These are phyloP conservation scores for Symbiodinium pilosum DNA, from an alignment of 73 alveolate species.

Conservation along the genomic window DNA sequence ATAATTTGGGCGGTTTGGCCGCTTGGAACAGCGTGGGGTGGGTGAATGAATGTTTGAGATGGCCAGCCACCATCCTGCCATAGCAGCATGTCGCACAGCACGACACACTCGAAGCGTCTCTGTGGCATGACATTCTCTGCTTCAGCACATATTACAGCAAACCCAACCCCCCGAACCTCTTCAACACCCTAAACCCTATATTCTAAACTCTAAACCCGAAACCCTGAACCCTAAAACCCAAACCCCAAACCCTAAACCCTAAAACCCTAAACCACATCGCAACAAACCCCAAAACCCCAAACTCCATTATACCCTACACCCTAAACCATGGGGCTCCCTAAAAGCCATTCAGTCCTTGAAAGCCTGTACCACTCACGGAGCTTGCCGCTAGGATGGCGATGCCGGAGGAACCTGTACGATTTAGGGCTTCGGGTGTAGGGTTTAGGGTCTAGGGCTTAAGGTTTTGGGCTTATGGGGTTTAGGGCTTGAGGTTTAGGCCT, in stretches of 20 bases:
- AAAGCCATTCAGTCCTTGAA: constrained; percentile 16
- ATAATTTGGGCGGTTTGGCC: too few species aligned
- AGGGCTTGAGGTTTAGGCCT: background rate
- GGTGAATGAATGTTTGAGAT: too few species aligned
- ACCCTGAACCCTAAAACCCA: background rate
- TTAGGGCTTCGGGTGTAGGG: background rate
- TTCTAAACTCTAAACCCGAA: background rate
- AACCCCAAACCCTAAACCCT: background rate
- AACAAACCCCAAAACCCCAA: background rate
- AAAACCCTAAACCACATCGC: background rate
- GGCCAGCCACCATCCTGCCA: too few species aligned
- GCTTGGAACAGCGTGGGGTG: too few species aligned
- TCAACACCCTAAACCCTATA: too few species aligned
- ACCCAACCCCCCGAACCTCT: too few species aligned
- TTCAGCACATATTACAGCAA: too few species aligned
- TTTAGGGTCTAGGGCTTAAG: background rate
- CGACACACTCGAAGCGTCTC: too few species aligned
- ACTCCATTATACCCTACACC: too few species aligned
- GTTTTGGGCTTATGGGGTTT: background rate
- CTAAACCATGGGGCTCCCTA: too few species aligned
- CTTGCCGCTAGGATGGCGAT: constrained; percentile 82
- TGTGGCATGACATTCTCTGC: too few species aligned
- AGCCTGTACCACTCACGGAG: constrained; percentile 90
- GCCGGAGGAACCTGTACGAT: constrained; percentile 46
- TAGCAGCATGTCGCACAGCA: too few species aligned